phyloP scores from a whole-genome alignment of 202 grass and related monocot genomes.

The Digitaria exilis region DNA sequence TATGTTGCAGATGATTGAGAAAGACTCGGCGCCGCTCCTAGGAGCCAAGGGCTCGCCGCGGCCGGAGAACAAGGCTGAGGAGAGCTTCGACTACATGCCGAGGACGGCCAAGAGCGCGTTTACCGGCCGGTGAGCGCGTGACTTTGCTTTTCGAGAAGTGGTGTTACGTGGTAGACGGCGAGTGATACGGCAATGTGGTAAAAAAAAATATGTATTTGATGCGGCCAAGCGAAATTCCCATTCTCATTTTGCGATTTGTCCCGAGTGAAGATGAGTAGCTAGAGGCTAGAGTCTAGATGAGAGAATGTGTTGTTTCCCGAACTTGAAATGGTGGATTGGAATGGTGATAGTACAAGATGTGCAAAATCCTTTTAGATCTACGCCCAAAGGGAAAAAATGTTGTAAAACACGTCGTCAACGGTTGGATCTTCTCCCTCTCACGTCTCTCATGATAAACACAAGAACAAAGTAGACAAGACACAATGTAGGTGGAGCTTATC shows the following conservation, averaged over 20 bases:
- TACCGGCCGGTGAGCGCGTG: slow-evolving; percentile 27
- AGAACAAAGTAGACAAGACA: too few species aligned
- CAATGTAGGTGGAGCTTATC: too few species aligned
- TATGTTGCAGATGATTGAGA: slow-evolving; percentile 58
- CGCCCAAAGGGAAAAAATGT: not conserved
- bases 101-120: slow-evolving; percentile 61
- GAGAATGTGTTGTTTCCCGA: not conserved
- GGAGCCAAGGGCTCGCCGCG: slow-evolving; percentile 30
- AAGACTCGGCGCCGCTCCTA: slow-evolving; percentile 62
- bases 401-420: too few species aligned
- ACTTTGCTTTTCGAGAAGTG: not conserved
- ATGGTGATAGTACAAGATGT: not conserved
- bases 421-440: too few species aligned
- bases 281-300: not conserved
- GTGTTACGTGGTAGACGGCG: not conserved
- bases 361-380: not conserved
- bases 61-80: slow-evolving; percentile 47
- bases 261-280: not conserved
- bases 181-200: not conserved
- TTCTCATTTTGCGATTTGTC: not conserved
- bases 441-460: too few species aligned
- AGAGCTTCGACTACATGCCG: slow-evolving; percentile 49
- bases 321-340: not conserved
- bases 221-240: not conserved
- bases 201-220: not conserved